Percentiles rank a stretch among this genome's conserved stretches.
Evolutionary conservation across 345 rosid species (phyloP).

Genomic region (Theobroma cacao): DNA sequence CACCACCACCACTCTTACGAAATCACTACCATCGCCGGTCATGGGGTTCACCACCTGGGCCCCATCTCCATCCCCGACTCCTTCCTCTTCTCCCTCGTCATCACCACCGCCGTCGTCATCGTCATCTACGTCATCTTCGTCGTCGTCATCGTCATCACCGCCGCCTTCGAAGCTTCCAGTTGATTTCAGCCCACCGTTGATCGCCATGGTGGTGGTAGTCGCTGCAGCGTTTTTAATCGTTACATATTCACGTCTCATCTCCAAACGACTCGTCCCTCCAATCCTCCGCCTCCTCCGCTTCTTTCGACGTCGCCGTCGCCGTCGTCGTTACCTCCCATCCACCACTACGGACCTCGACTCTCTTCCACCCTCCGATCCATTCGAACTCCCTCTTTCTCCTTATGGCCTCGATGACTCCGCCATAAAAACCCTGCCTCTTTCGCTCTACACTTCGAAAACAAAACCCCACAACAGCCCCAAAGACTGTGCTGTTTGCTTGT

Average conservation of each 20-base stretch:
- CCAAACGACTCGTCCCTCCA: slow-evolving; percentile 54
- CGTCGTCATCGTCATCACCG: slow-evolving; percentile 6
- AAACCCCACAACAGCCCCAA: slow-evolving; percentile 24
- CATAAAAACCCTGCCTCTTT: slow-evolving; percentile 76
- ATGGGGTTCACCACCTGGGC: slow-evolving; percentile 3
- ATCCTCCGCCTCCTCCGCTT: slow-evolving; percentile 45
- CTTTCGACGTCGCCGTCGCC: slow-evolving; percentile 46
- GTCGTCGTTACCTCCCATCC: slow-evolving; percentile 44
- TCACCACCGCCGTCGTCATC: slow-evolving; percentile 17
- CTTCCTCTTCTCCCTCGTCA: slow-evolving; percentile 24
- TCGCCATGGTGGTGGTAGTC: slow-evolving; percentile 85
- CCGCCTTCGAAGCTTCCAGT: slow-evolving; percentile 46
- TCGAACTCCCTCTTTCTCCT: slow-evolving; percentile 50
- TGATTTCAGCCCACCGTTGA: slow-evolving; percentile 85
- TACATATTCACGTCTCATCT: slow-evolving; percentile 78
- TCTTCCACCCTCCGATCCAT: slow-evolving; percentile 59
- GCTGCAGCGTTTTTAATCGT: slow-evolving; percentile 75
- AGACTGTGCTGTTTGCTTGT: slow-evolving; percentile 86
- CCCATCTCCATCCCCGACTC: slow-evolving; percentile 12
- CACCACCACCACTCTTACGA: neutral
- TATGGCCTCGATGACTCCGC: slow-evolving; percentile 86
- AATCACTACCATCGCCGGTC: slow-evolving; percentile 13
- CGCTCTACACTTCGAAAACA: slow-evolving; percentile 45
- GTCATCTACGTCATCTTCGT: neutral
- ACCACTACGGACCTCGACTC: slow-evolving; percentile 53